phyloP scores from a whole-genome alignment of 768 basidiomycete genomes.

The Auricularia sp. region DNA sequence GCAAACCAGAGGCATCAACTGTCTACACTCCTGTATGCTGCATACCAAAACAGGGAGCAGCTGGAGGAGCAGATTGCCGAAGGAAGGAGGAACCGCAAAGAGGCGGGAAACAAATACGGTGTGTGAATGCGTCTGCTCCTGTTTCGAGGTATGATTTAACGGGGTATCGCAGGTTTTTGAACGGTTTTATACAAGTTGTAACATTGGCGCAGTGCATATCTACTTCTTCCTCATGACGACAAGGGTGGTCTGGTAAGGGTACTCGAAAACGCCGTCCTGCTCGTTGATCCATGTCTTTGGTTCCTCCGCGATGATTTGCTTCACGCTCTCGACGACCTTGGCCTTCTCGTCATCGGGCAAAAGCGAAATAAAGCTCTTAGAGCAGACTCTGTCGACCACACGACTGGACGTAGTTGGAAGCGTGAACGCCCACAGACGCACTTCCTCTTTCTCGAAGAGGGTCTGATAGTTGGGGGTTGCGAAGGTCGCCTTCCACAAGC shows the following conservation, averaged over 20 bases:
- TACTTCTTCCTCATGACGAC: slow-evolving; percentile 41
- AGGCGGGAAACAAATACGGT: slow-evolving; percentile 88
- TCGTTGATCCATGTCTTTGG: slow-evolving; percentile 70
- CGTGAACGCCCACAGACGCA: slow-evolving; percentile 43
- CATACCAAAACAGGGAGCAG: slow-evolving; percentile 72
- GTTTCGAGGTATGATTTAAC: background rate
- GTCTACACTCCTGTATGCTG: slow-evolving; percentile 69
- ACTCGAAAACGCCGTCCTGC: slow-evolving; percentile 61
- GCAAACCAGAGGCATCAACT: slow-evolving; percentile 50
- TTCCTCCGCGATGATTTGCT: slow-evolving; percentile 44
- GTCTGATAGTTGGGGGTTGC: slow-evolving; percentile 47
- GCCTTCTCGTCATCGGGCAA: slow-evolving; percentile 47
- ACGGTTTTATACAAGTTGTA: background rate
- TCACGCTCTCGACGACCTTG: slow-evolving; percentile 40
- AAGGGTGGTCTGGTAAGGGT: slow-evolving; percentile 63
- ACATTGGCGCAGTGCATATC: background rate
- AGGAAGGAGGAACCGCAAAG: slow-evolving; percentile 73
- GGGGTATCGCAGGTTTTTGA: background rate
- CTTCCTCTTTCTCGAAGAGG: slow-evolving; percentile 49
- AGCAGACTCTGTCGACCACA: slow-evolving; percentile 56
- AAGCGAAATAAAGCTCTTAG: slow-evolving; percentile 78
- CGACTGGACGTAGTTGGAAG: slow-evolving; percentile 43
- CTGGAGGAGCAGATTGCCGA: slow-evolving; percentile 79
- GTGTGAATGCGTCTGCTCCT: background rate
- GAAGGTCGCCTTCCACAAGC: slow-evolving; percentile 64